A percentile compares a stretch with the other conserved stretches of the same genome.
Conservation (phyloP, 1,139 yeast species). For the Taphrina sp. region DNA sequence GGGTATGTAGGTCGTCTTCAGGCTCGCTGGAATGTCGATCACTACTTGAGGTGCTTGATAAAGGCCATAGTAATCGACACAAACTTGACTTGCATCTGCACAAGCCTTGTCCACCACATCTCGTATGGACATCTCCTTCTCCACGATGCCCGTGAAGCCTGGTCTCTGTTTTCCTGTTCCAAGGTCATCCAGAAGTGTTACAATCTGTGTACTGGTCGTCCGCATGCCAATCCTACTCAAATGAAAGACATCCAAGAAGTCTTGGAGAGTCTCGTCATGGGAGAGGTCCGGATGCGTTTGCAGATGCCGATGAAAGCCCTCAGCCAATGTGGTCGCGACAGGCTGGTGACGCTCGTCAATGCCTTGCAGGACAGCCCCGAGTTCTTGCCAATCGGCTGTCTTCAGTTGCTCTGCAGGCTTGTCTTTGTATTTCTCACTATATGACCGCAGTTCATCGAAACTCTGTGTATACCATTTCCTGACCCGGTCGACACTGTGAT, state of each 20-base stretch:
- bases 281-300: constrained; percentile 50
- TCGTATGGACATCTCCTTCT: constrained; percentile 73
- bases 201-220: constrained; percentile 48
- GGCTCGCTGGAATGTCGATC: constrained; percentile 66
- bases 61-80: constrained; percentile 82
- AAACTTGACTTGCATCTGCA: constrained; percentile 79
- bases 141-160: constrained; percentile 78
- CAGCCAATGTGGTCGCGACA: constrained; percentile 29
- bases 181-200: constrained; percentile 65
- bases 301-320: constrained; percentile 60
- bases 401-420: constrained; percentile 5
- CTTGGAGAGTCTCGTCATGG: constrained; percentile 57
- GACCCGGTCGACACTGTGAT: constrained; percentile 74
- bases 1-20: constrained; percentile 81
- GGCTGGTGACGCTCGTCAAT: constrained; percentile 30
- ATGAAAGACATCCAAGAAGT: constrained; percentile 76
- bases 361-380: constrained; percentile 7
- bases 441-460: constrained; percentile 51
- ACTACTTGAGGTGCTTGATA: constrained; percentile 79
- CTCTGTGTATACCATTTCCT: constrained; percentile 89
- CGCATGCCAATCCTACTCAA: constrained; percentile 85
- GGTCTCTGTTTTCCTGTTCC: constrained; percentile 61
- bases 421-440: constrained; percentile 7
- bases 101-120: constrained; percentile 82
- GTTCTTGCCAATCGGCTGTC: constrained; percentile 12